Base-by-base conservation (phyloP, 352 stramenopile genomes). In the Phytophthora hybrid region DNA sequence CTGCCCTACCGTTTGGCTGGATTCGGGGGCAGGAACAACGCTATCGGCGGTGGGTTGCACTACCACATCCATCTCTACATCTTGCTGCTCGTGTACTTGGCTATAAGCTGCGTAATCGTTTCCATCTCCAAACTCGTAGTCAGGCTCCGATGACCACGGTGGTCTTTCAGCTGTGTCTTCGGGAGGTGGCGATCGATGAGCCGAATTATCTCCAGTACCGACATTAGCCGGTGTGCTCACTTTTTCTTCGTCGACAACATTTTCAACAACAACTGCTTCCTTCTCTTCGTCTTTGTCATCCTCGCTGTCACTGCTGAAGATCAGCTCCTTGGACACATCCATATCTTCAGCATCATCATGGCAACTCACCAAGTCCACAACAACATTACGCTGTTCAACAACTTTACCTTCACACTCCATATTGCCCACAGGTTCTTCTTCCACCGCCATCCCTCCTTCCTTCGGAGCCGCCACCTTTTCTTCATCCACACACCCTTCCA, bases 221-320 rank as follows among this genome's bases (percentile, higher is more conserved):
- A 29, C 3, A 73, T 62, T 21, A 3, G 34, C 52, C 11, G 55
- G 7, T 3, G 18, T 6, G 26, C 51, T 44, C 26, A 16, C 31
- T 19, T 64, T 57, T 58, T 74, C 47, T 32, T 71, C 56, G 2
- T 66, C 71, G 52, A 47, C 19, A 9, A 51, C 10, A 51, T 4
- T 37, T 4, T 72, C 52, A 3, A 16, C 32, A 52, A 74, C 52
- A 41, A 66, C 56, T 41, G 63, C 52, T 21, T 81, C 57, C 23
- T 69, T 71, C 10, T 74, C 37, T 49, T 78, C 61, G 8, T 68
- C 55, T 8, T 84, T n/a, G n/a, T n/a, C n/a, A n/a, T n/a, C n/a
- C n/a, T n/a, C 77, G 21, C 66, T 88, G 47, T 87, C 79, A 59
- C 79, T 85, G 23, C 59, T 79, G 23, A 87, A 88, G 2, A 71